These are phyloP conservation scores for Erysiphe neolycopersici DNA, from an alignment of 2,329 filamentous ascomycete species.

Conservation along the genomic window DNA sequence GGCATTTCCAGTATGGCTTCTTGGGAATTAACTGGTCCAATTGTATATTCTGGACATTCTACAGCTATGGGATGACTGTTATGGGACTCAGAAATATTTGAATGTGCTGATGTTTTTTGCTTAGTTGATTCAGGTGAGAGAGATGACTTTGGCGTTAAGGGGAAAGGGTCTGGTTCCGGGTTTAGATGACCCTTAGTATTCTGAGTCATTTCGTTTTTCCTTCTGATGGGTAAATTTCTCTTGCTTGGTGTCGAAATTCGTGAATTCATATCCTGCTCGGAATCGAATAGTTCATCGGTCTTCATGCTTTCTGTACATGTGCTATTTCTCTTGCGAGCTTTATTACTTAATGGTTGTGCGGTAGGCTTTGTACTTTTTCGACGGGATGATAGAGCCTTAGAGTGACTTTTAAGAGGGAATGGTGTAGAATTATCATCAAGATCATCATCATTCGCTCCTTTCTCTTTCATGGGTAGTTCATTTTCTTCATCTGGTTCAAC, in stretches of 20 bases:
- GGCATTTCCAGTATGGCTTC: slow-evolving; percentile 61
- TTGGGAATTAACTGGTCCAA: slow-evolving; percentile 26
- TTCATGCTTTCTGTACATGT: slow-evolving; percentile 24
- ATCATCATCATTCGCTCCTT: slow-evolving; percentile 24
- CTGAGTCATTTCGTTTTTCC: slow-evolving; percentile 27
- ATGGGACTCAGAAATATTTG: slow-evolving; percentile 45
- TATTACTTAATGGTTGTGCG: slow-evolving; percentile 7
- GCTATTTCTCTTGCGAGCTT: slow-evolving; percentile 17
- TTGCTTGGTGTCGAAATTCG: slow-evolving; percentile 27
- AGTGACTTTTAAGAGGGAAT: slow-evolving; percentile 24
- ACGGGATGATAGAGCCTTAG: slow-evolving; percentile 26
- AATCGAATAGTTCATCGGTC: slow-evolving; percentile 31
- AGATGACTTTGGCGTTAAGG: slow-evolving; percentile 26
- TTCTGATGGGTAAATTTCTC: slow-evolving; percentile 34
- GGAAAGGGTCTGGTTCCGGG: slow-evolving; percentile 12
- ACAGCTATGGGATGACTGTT: slow-evolving; percentile 25
- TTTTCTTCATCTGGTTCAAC: slow-evolving; percentile 55
- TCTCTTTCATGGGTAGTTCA: slow-evolving; percentile 34
- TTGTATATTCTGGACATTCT: slow-evolving; percentile 13
- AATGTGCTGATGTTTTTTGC: slow-evolving; percentile 30
- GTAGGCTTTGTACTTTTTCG: slow-evolving; percentile 17
- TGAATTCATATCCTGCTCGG: slow-evolving; percentile 22
- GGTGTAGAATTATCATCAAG: slow-evolving; percentile 57
- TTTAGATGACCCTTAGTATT: slow-evolving; percentile 11
- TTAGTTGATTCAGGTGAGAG: slow-evolving; percentile 27